Evolutionary conservation across 495 filamentous ascomycete genomes (phyloP).

Genomic region (Penicillium herquei): DNA sequence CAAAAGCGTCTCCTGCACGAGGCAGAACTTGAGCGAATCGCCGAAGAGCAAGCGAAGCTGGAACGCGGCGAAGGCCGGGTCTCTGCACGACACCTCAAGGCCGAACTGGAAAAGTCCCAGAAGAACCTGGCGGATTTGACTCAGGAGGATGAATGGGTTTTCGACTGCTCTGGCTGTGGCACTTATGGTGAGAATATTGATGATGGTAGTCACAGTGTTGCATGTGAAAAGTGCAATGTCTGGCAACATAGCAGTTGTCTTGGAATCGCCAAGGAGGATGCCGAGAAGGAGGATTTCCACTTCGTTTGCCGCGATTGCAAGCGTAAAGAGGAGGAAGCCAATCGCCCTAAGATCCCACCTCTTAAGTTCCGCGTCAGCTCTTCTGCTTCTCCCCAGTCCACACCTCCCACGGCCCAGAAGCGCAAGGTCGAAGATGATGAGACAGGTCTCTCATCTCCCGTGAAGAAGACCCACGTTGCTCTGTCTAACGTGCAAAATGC

Average conservation of each 20-base stretch:
- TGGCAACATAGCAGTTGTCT: constrained; percentile 97
- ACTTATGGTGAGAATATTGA: constrained; percentile 85
- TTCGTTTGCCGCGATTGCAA: constrained; percentile 83
- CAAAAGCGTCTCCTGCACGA: constrained; percentile 76
- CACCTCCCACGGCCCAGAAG: constrained; percentile 20
- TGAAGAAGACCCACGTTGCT: constrained; percentile 30
- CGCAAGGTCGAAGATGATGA: constrained; percentile 25
- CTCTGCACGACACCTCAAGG: constrained; percentile 75
- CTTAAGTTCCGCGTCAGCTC: constrained; percentile 62
- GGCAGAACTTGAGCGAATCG: constrained; percentile 74
- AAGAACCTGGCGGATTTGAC: constrained; percentile 68
- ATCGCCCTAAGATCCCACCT: constrained; percentile 66
- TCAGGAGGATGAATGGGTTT: constrained; percentile 86
- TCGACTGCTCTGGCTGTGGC: constrained; percentile 87
- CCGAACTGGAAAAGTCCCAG: constrained; percentile 72
- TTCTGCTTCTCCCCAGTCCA: constrained; percentile 46
- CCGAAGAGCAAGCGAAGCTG: constrained; percentile 70
- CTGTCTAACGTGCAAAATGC: constrained; percentile 19
- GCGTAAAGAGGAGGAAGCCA: constrained; percentile 61
- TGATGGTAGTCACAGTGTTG: constrained; percentile 87
- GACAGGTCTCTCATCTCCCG: constrained; percentile 25
- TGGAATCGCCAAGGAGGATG: constrained; percentile 70
- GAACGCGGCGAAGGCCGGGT: constrained; percentile 61
- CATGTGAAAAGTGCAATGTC: constrained; percentile 92
- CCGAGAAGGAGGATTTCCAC: constrained; percentile 82